Percentiles rank a stretch among this genome's conserved stretches.
These are phyloP conservation scores for Triticum timopheevii DNA, from an alignment of 176 grass and related monocot genomes.

Conservation along the genomic window DNA sequence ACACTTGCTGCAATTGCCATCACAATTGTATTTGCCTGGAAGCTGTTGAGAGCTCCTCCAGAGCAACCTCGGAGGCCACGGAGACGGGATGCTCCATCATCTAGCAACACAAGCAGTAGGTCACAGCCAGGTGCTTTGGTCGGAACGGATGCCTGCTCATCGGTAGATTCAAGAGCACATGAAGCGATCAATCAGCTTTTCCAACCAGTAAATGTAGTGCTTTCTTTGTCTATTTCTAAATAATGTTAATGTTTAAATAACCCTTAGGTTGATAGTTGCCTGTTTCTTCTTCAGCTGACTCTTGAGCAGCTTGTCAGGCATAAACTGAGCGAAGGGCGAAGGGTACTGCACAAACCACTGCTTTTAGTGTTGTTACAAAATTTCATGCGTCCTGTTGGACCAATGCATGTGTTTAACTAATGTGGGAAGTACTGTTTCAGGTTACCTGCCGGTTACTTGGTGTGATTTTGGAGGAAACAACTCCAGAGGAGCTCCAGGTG, in stretches of 20 bases:
- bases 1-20: conserved; percentile 86
- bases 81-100: conserved; percentile 48
- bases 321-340: conserved; percentile 90
- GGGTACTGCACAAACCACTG: conserved; percentile 46
- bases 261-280: conserved; percentile 35
- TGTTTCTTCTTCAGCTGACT: conserved; percentile 60
- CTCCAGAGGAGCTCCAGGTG: conserved; percentile 97
- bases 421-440: conserved; percentile 41
- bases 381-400: conserved; percentile 1
- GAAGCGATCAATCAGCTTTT: conserved; percentile 85
- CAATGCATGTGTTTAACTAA: conserved; percentile 20
- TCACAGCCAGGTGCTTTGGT: conserved; percentile 45
- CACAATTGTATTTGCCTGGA: conserved; percentile 84
- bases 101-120: conserved; percentile 61
- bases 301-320: conserved; percentile 99
- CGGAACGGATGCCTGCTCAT: conserved; percentile 68
- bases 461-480: conserved; percentile 89
- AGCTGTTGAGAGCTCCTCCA: conserved; percentile 77
- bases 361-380: background rate
- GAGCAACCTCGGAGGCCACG: conserved; percentile 72
- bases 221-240: conserved; percentile 21
- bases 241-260: background rate
- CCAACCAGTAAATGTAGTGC: conserved; percentile 85
- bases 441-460: conserved; percentile 90
- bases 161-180: conserved; percentile 82